phyloP scores from a whole-genome alignment of 164 flowering plant species.

The Aristolochia californica region DNA sequence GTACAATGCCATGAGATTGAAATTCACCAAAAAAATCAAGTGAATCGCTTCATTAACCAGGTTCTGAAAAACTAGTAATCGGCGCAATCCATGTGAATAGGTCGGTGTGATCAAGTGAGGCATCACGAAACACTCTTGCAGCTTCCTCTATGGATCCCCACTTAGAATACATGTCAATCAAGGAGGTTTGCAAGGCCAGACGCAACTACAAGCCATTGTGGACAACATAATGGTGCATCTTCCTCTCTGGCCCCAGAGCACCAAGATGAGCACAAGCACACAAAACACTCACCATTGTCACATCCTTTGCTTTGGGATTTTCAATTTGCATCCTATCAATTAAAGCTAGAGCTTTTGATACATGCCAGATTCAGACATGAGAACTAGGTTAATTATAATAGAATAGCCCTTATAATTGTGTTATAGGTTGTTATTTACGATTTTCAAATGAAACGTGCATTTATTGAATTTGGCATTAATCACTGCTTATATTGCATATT shows the following conservation, averaged over 20 bases:
- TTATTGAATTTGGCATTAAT: too few species aligned
- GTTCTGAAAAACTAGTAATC: slow-evolving; percentile 75
- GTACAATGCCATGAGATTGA: slow-evolving; percentile 30
- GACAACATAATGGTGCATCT: slow-evolving; percentile 43
- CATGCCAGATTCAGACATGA: too few species aligned
- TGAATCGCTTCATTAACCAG: slow-evolving; percentile 45
- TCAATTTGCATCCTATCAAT: slow-evolving; percentile 41
- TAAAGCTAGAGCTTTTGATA: slow-evolving; percentile 46
- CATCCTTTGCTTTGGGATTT: slow-evolving; percentile 55
- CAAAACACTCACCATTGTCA: slow-evolving; percentile 82
- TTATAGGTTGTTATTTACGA: too few species aligned
- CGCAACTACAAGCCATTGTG: slow-evolving; percentile 46
- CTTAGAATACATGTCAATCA: slow-evolving; percentile 91
- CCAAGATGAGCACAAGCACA: slow-evolving; percentile 87
- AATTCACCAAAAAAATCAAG: slow-evolving; percentile 47
- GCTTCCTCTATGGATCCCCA: slow-evolving; percentile 82
- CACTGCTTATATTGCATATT: too few species aligned
- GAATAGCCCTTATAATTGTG: too few species aligned
- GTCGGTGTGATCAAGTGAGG: slow-evolving; percentile 25
- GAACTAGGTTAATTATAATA: too few species aligned
- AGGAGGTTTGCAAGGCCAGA: slow-evolving; percentile 48
- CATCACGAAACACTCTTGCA: slow-evolving; percentile 36
- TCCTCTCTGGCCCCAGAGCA: slow-evolving; percentile 55
- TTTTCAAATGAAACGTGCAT: too few species aligned
- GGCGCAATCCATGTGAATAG: slow-evolving; percentile 77